Base-by-base conservation (phyloP, 106 monocot species). In the Dactylorhiza incarnata region DNA sequence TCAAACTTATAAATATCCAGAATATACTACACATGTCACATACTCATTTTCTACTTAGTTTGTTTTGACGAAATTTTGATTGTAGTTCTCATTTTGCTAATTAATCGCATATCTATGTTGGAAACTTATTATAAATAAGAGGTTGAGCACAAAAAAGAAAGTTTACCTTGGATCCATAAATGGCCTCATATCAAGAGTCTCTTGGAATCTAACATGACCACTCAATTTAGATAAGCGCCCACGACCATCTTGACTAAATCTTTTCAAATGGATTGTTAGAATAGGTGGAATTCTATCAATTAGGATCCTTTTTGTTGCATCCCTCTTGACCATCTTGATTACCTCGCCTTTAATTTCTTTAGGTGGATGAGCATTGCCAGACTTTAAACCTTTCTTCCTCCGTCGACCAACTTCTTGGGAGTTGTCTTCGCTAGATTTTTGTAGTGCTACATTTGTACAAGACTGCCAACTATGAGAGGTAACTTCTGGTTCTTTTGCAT, bases 191-290 rank as follows among this genome's bases (percentile, higher is more conserved):
- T 93, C 91, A 81, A 97, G 87, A 47, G 77, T 82, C 76, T 97
- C 96, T 62, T 84, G 78, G 73, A 93, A 97, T 23, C 53, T 67
- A 49, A 97, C 84, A 82, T 93, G 85, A 37, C 93, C 93, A 29
- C 75, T 93, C 75, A 97, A 73, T 76, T 97, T 97, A 76, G 61
- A 86, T 51, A 93, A 81, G 20, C 93, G 91, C 7, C 91, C 95
- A 77, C 88, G 86, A 71, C 65, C 58, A 84, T 97, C 93, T 81
- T 97, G 93, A 65, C 89, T 83, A 76, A 93, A 93, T 75, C 96
- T 85, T 75, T 91, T 91, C 76, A 97, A 73, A 81, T 97, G 96
- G 56, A 97, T 85, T 15, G 85, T 93, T 59, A 97, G 77, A 56
- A 93, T 73, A 59, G 74, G 82, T 72, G 96, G 96, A 7, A 77